phyloP scores from a whole-genome alignment of 495 filamentous ascomycete genomes.

The Aspergillus conjunctus region DNA sequence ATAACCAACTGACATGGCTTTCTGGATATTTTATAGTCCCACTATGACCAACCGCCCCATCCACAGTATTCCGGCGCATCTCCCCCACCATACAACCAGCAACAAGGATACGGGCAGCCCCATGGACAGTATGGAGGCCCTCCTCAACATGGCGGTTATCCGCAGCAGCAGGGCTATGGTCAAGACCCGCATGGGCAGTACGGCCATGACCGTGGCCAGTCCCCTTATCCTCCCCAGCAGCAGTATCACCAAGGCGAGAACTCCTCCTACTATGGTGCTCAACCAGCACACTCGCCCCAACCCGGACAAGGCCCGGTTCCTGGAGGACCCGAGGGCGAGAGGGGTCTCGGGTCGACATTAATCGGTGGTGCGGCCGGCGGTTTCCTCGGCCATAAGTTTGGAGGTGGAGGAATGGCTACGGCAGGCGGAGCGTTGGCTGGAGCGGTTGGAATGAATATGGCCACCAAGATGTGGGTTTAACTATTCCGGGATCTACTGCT shows the following conservation, averaged over 20 bases:
- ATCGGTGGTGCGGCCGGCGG: conserved; percentile 48
- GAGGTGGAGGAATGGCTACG: conserved; percentile 44
- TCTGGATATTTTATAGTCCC: conserved; percentile 17
- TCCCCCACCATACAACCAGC: conserved; percentile 25
- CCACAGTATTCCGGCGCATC: conserved; percentile 20
- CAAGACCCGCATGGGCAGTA: conserved; percentile 25
- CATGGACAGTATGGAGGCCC: conserved; percentile 20
- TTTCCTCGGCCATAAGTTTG: conserved; percentile 45
- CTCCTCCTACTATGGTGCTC: conserved; percentile 28
- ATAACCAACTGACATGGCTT: conserved; percentile 14
- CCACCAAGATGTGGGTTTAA: conserved; percentile 40
- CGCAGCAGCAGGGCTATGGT: conserved; percentile 24
- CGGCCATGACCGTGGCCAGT: conserved; percentile 32
- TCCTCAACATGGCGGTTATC: conserved; percentile 6
- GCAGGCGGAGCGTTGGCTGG: conserved; percentile 47
- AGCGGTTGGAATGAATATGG: conserved; percentile 46
- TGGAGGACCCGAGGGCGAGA: conserved; percentile 37
- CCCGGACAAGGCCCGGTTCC: conserved; percentile 23
- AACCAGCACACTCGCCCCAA: conserved; percentile 21
- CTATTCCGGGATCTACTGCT: neutral
- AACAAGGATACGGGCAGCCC: conserved; percentile 12
- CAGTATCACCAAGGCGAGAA: conserved; percentile 31
- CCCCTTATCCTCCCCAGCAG: conserved; percentile 37
- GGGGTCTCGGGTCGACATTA: conserved; percentile 46
- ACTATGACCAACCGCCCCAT: conserved; percentile 29